A percentile compares a stretch with the other conserved stretches of the same genome.
Evolutionary conservation across 257 asterid genomes (phyloP).

Genomic region (Gardenia jasminoides): DNA sequence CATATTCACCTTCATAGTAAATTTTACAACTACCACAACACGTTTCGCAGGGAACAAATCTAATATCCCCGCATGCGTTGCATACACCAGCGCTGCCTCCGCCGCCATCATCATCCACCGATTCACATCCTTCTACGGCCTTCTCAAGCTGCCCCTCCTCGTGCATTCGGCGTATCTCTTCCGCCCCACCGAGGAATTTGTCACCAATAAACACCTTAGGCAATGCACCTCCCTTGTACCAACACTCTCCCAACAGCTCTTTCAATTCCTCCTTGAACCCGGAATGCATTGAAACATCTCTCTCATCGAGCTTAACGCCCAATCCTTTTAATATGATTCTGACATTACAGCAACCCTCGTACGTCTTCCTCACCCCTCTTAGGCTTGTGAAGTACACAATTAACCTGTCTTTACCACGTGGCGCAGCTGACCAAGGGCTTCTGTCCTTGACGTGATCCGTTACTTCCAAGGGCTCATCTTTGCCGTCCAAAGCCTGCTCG

Average conservation of each 20-base stretch:
- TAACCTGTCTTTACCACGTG: slow-evolving; percentile 42
- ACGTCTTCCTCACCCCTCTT: slow-evolving; percentile 89
- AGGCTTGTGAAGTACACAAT: slow-evolving; percentile 80
- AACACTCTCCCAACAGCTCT: slow-evolving; percentile 54
- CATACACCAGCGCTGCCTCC: slow-evolving; percentile 44
- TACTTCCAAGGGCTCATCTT: slow-evolving; percentile 25
- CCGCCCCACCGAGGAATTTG: slow-evolving; percentile 74
- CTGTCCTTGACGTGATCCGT: slow-evolving; percentile 4
- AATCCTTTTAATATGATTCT: slow-evolving; percentile 63
- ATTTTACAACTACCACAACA: slow-evolving; percentile 94
- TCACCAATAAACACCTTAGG: slow-evolving; percentile 69
- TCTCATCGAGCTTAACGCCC: slow-evolving; percentile 72
- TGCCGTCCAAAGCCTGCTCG: slow-evolving; percentile 19
- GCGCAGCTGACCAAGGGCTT: background rate
- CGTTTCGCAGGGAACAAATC: slow-evolving; percentile 86
- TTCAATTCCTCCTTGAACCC: slow-evolving; percentile 84
- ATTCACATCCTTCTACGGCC: slow-evolving; percentile 58
- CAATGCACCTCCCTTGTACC: slow-evolving; percentile 38
- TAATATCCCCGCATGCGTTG: slow-evolving; percentile 80
- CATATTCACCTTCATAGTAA: slow-evolving; percentile 50
- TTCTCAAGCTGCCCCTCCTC: slow-evolving; percentile 81
- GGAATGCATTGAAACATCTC: slow-evolving; percentile 94
- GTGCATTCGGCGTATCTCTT: slow-evolving; percentile 63
- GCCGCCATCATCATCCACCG: slow-evolving; percentile 32
- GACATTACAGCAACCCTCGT: slow-evolving; percentile 92